phyloP scores from a whole-genome alignment of 202 grass and related monocot genomes.

The Carex arenaria region DNA sequence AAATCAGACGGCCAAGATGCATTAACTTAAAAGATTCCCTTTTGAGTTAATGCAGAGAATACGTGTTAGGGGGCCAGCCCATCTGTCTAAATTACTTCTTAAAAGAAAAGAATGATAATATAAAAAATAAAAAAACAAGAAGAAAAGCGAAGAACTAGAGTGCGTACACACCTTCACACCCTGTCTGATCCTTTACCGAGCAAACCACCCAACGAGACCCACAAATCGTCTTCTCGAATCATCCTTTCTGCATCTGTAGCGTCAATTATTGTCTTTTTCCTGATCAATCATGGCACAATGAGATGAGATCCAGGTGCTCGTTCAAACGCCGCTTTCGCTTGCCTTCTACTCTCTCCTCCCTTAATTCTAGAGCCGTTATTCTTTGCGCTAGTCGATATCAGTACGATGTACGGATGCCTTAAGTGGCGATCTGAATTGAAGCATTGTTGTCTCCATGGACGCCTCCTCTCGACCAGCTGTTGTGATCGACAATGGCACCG shows the following conservation, averaged over 20 bases:
- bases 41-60: no score
- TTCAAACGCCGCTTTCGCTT: conserved; percentile 28
- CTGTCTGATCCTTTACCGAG: background rate
- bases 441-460: conserved; percentile 42
- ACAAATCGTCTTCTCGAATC: conserved; percentile 21
- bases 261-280: conserved; percentile 18
- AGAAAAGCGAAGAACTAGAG: background rate
- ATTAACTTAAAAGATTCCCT: no score
- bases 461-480: conserved; percentile 77
- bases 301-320: conserved; percentile 31
- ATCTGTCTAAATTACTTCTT: background rate
- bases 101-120: background rate
- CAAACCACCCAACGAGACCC: background rate
- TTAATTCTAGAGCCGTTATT: background rate
- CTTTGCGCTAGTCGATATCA: conserved; percentile 5
- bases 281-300: conserved; percentile 9
- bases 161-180: background rate
- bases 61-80: background rate
- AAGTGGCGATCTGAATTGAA: conserved; percentile 4
- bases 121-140: background rate
- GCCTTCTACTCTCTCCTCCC: conserved; percentile 12
- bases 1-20: no score
- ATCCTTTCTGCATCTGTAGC: conserved; percentile 15
- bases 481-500: conserved; percentile 99
- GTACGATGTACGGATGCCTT: conserved; percentile 37